Conservation (phyloP, 2,329 filamentous ascomycete genomes). For the Chalaropsis thielavioides region DNA sequence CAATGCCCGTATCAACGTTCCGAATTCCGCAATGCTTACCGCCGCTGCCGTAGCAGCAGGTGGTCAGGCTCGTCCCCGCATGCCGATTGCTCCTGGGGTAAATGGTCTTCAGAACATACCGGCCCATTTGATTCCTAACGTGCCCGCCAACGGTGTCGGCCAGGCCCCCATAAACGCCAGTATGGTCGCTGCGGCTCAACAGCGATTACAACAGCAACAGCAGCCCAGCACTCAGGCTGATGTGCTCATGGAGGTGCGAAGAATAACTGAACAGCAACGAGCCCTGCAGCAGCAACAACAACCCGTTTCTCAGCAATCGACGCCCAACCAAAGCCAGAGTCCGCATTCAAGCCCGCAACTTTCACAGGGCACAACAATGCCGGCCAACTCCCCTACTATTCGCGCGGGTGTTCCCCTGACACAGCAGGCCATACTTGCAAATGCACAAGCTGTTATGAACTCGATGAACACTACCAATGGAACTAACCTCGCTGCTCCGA, state of each 20-base stretch:
- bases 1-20: not conserved
- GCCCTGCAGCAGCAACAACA: conserved; percentile 36
- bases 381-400: conserved; percentile 24
- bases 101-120: conserved; percentile 36
- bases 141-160: conserved; percentile 47
- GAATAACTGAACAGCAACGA: conserved; percentile 51
- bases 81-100: conserved; percentile 39
- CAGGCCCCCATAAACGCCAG: conserved; percentile 53
- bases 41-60: conserved; percentile 25
- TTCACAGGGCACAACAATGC: conserved; percentile 29
- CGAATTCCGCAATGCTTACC: conserved; percentile 18
- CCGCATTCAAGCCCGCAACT: conserved; percentile 28
- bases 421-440: conserved; percentile 14
- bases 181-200: conserved; percentile 23
- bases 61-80: conserved; percentile 35
- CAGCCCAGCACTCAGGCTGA: conserved; percentile 37
- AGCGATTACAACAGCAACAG: conserved; percentile 34
- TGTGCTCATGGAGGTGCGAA: conserved; percentile 48
- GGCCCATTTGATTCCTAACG: conserved; percentile 37
- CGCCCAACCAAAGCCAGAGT: conserved; percentile 23
- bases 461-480: conserved; percentile 13
- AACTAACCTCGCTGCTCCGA: conserved; percentile 15
- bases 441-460: conserved; percentile 9
- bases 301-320: conserved; percentile 21
- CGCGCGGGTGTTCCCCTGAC: conserved; percentile 11